Evolutionary conservation across 2,329 filamentous ascomycete genomes (phyloP).

Genomic region (Atkinsonella texensis): DNA sequence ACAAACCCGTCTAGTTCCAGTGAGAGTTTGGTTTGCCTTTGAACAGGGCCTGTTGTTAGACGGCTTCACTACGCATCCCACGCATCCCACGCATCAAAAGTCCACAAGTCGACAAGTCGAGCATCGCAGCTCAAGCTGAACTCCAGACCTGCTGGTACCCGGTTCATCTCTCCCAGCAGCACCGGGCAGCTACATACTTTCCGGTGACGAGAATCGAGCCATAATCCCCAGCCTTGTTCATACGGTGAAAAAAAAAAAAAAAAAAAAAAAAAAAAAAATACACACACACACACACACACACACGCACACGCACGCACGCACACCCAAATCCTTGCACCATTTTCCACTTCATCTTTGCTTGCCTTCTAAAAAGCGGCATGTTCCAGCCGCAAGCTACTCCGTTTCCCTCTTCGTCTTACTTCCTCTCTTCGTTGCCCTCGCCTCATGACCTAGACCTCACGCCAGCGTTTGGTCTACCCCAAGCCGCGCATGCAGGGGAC

Average conservation of each 20-base stretch:
- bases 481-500: constrained; percentile 5
- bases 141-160: constrained; percentile 5
- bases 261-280: too few species aligned
- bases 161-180: neutral
- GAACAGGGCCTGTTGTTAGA: neutral
- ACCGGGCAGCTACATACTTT: neutral
- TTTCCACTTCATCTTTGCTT: neutral
- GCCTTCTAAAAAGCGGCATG: constrained; percentile 27
- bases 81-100: neutral
- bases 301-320: too few species aligned
- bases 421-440: constrained; percentile 15
- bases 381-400: constrained; percentile 42
- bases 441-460: constrained; percentile 26
- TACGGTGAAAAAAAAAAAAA: too few species aligned
- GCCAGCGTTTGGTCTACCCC: constrained; percentile 11
- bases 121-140: neutral
- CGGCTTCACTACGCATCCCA: neutral
- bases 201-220: neutral
- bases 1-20: neutral
- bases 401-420: constrained; percentile 30
- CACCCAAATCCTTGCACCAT: neutral
- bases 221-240: neutral
- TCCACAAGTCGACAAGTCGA: constrained; percentile 1
- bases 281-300: too few species aligned
- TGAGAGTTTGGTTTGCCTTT: neutral